Percentiles rank a stretch among this genome's conserved stretches.
phyloP scores from a whole-genome alignment of 805 yeast species.

The Candida broadrunensis region DNA sequence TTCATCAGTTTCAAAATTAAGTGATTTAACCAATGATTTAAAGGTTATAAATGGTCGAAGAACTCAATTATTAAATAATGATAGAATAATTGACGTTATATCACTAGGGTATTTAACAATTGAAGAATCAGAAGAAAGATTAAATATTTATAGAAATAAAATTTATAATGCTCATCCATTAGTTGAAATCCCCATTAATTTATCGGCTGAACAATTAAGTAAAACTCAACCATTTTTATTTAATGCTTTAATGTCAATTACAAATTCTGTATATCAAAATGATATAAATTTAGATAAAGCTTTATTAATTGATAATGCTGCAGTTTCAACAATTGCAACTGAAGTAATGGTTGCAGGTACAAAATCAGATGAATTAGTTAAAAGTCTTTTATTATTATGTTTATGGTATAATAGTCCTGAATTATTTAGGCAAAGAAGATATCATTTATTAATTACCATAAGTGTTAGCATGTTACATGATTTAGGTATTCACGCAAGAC shows the following conservation, averaged over 20 bases:
- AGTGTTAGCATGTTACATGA: slow-evolving; percentile 72
- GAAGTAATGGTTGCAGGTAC: slow-evolving; percentile 70
- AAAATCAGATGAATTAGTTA: slow-evolving; percentile 66
- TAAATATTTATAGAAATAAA: slow-evolving; percentile 45
- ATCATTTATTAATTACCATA: slow-evolving; percentile 63
- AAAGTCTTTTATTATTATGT: slow-evolving; percentile 57
- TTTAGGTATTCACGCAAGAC: slow-evolving; percentile 63
- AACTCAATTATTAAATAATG: slow-evolving; percentile 24
- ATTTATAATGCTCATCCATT: slow-evolving; percentile 54
- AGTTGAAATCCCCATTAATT: slow-evolving; percentile 47
- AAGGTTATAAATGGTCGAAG: slow-evolving; percentile 45
- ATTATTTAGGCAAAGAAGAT: slow-evolving; percentile 72
- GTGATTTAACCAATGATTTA: slow-evolving; percentile 44
- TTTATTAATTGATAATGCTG: slow-evolving; percentile 50
- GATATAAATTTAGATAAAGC: slow-evolving; percentile 37
- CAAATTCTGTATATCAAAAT: slow-evolving; percentile 43
- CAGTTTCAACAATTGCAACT: slow-evolving; percentile 47
- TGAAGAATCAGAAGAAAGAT: slow-evolving; percentile 57
- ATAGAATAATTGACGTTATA: slow-evolving; percentile 46
- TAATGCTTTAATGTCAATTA: slow-evolving; percentile 60
- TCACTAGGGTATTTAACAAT: slow-evolving; percentile 53
- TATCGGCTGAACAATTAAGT: slow-evolving; percentile 47
- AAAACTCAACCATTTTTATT: slow-evolving; percentile 58
- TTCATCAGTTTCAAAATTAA: slow-evolving; percentile 28
- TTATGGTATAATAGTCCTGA: slow-evolving; percentile 87